A percentile compares a stretch with the other conserved stretches of the same genome.
Conservation (phyloP, 371 early-diverging fungal species). For the Funneliformis caledonium region DNA sequence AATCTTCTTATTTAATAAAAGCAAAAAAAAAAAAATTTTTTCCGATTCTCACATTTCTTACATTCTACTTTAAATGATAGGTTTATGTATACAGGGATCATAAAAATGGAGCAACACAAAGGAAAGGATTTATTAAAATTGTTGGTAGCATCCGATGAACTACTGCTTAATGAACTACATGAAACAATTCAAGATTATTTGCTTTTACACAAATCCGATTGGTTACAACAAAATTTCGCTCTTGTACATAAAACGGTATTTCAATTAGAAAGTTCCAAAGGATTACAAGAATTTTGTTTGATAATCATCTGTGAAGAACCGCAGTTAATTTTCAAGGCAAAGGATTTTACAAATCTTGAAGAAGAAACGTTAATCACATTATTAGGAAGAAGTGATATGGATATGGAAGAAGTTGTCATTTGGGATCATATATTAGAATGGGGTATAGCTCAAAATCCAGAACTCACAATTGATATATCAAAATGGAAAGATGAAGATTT, state of each 20-base stretch:
- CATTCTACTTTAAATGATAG: not conserved
- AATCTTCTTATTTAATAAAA: not conserved
- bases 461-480: conserved; percentile 11
- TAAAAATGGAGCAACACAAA: not conserved
- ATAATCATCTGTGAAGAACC: conserved; percentile 25
- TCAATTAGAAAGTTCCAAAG: conserved; percentile 16
- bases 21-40: no score
- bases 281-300: conserved; percentile 19
- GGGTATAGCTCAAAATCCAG: conserved; percentile 35
- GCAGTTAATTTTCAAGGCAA: conserved; percentile 10
- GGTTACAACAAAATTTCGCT: conserved; percentile 29
- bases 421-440: conserved; percentile 36
- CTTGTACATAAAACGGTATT: conserved; percentile 17
- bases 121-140: conserved; percentile 26
- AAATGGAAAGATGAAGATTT: conserved; percentile 29
- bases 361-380: conserved; percentile 18
- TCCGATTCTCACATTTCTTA: no score
- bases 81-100: conserved; percentile 28
- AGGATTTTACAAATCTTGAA: conserved; percentile 20
- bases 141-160: conserved; percentile 30
- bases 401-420: conserved; percentile 34
- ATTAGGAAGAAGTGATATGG: conserved; percentile 19
- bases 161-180: conserved; percentile 21
- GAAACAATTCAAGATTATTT: conserved; percentile 17
- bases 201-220: not conserved